Conservation (phyloP, 331 rosid species). For the Rhamnella rubrinervis region DNA sequence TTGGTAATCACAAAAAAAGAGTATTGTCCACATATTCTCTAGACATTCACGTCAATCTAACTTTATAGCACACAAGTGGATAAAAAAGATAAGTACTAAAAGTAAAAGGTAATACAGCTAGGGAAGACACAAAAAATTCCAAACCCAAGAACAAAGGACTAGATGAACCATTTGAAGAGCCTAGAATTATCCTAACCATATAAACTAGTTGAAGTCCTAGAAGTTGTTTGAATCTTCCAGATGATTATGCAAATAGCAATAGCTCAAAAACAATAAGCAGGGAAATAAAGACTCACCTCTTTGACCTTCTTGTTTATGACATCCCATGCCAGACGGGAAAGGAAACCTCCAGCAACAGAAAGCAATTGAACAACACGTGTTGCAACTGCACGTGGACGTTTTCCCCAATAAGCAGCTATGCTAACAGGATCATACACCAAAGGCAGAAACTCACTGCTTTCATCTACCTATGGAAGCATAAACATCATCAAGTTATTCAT, state of each 20-base stretch:
- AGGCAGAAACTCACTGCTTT: conserved; percentile 93
- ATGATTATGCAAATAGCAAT: neutral
- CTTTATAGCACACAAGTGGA: too few relatives aligned
- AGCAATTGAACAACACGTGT: conserved; percentile 79
- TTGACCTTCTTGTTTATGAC: conserved; percentile 82
- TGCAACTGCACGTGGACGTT: conserved; percentile 87
- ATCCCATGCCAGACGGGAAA: conserved; percentile 73
- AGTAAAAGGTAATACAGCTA: too few relatives aligned
- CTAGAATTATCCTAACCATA: neutral
- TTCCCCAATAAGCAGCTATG: conserved; percentile 96
- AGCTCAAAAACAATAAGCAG: conserved; percentile 2
- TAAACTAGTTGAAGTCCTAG: neutral
- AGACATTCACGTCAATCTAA: too few relatives aligned
- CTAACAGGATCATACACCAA: conserved; percentile 80
- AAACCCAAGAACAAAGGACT: neutral
- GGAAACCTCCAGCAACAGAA: conserved; percentile 97
- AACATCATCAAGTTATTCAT: neutral
- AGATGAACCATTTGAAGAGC: too few relatives aligned
- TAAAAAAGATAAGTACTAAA: too few relatives aligned
- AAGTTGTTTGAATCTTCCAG: neutral
- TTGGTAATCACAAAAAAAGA: too few relatives aligned
- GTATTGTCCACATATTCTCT: too few relatives aligned
- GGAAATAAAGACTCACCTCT: conserved; percentile 48
- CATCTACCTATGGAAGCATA: conserved; percentile 62
- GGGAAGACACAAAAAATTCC: too few relatives aligned